Base-by-base conservation (phyloP, 495 filamentous ascomycete species). In the Clohesyomyces aquaticus region DNA sequence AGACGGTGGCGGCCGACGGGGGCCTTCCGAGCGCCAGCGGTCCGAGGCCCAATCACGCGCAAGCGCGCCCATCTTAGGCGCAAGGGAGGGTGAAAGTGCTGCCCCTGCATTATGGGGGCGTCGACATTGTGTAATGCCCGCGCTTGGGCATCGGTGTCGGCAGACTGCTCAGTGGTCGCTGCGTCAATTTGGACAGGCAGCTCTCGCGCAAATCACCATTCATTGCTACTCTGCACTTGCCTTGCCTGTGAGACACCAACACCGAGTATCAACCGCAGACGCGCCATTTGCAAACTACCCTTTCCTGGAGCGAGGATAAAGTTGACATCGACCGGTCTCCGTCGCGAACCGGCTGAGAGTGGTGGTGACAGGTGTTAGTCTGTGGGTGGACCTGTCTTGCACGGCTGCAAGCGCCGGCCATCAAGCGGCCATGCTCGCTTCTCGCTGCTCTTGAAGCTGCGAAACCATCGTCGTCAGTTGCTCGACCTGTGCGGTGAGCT, bases 401-500 rank as follows among this genome's bases (percentile, higher is more conserved):
- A 55, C 45, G 61, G 35, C 55, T 56, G 51, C 23, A 66, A 66
- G 63, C 63, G 63, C 63, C 63, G 49, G 57, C 57, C 63, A 41
- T 66, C 52, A 66, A 49, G 57, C 50, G 57, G 53, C 62, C 67
- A 23, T 49, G 45, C 48, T 59, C 27, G 53, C 63, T 49, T 66
- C 62, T 18, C 45, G 28, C 38, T 62, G 57, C 49, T 56, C 53
- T 49, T 70, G 71, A 25, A 73, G 65, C 59, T 67, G 52, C 12
- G 63, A 65, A 8, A 76, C 59, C 42, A 72, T 56, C 12, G 64
- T 63, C 23, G 63, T 68, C 26, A 76, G 64, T 48, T 68, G 46
- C 25, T 75, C 68, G 22, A 74, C 72, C 58, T 73, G 74, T 9
- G 59, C 19, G 25, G 61, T 70, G 53, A 76, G 73, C 54, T 71